Evolutionary conservation across 2,329 filamentous ascomycete genomes (phyloP).

Genomic region (Xylaria sp.): DNA sequence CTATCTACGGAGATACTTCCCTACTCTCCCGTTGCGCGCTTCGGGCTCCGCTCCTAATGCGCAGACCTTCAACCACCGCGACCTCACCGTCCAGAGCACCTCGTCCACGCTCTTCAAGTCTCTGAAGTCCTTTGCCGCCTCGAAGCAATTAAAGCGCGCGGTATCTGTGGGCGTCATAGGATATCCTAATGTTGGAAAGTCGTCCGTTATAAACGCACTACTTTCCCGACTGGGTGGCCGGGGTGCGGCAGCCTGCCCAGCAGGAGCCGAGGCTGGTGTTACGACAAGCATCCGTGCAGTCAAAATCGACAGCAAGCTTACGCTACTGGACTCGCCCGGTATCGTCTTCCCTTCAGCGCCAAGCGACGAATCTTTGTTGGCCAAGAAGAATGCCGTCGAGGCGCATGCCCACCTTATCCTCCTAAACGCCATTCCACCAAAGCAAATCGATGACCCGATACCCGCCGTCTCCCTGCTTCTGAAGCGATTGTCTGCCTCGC

Average conservation of each 20-base stretch:
- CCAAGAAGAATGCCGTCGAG: constrained; percentile 62
- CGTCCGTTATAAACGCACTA: constrained; percentile 92
- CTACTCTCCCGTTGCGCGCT: constrained; percentile 85
- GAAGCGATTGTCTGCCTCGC: constrained; percentile 72
- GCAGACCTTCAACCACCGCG: constrained; percentile 88
- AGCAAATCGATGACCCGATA: constrained; percentile 90
- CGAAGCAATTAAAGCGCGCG: constrained; percentile 82
- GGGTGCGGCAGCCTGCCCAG: constrained; percentile 73
- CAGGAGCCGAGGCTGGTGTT: constrained; percentile 88
- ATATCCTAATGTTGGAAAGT: constrained; percentile 96
- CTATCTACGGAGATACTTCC: constrained; percentile 86
- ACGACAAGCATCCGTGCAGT: constrained; percentile 87
- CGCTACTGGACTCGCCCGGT: constrained; percentile 89
- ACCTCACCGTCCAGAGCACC: constrained; percentile 83
- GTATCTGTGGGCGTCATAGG: constrained; percentile 92
- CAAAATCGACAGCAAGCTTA: constrained; percentile 93
- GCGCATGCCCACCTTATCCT: constrained; percentile 85
- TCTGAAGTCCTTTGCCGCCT: constrained; percentile 84
- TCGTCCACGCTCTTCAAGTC: constrained; percentile 84
- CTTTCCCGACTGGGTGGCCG: constrained; percentile 74
- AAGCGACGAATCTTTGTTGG: constrained; percentile 24
- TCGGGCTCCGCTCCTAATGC: constrained; percentile 82
- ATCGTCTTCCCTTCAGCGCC: constrained; percentile 83
- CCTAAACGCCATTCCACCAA: constrained; percentile 88
- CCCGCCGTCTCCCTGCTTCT: constrained; percentile 86